Percentiles rank a stretch among this genome's conserved stretches.
These are phyloP conservation scores for Aspergillus ellipticus DNA, from an alignment of 495 filamentous ascomycete genomes.

Conservation along the genomic window DNA sequence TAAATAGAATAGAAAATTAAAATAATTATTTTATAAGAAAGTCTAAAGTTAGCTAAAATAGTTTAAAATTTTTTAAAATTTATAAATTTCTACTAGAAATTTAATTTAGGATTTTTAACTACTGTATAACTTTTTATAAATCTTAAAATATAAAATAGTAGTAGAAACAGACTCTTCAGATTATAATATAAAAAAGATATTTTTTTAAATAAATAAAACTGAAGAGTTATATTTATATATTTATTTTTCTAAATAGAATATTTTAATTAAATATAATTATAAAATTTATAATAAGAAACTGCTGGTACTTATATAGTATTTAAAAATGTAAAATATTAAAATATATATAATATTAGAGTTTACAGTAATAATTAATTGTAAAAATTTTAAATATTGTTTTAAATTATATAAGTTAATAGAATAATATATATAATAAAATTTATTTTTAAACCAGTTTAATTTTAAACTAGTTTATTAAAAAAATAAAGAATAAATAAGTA, in stretches of 20 bases:
- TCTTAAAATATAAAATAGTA: constrained; percentile 5
- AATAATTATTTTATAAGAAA: neutral
- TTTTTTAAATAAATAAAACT: constrained; percentile 2
- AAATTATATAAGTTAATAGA: too few relatives aligned
- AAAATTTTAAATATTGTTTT: too few relatives aligned
- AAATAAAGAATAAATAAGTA: neutral
- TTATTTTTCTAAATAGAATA: constrained; percentile 2
- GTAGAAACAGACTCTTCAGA: neutral
- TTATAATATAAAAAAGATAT: constrained; percentile 7
- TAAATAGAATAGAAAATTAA: neutral
- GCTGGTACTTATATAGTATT: neutral
- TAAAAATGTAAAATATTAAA: neutral
- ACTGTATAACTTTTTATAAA: constrained; percentile 2
- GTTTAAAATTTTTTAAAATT: constrained; percentile 2
- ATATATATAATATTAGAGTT: neutral
- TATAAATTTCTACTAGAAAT: too few relatives aligned
- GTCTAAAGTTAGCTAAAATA: neutral
- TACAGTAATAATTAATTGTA: constrained; percentile 4
- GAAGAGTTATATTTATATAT: constrained; percentile 3
- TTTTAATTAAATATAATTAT: constrained; percentile 1
- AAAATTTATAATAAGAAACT: constrained; percentile 1
- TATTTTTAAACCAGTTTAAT: too few relatives aligned
- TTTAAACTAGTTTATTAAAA: too few relatives aligned
- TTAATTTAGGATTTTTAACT: too few relatives aligned
- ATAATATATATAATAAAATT: too few relatives aligned